Percentiles rank a stretch among this genome's conserved stretches.
Conservation (phyloP, 2,329 filamentous ascomycete species). For the Verticillium dahliae region DNA sequence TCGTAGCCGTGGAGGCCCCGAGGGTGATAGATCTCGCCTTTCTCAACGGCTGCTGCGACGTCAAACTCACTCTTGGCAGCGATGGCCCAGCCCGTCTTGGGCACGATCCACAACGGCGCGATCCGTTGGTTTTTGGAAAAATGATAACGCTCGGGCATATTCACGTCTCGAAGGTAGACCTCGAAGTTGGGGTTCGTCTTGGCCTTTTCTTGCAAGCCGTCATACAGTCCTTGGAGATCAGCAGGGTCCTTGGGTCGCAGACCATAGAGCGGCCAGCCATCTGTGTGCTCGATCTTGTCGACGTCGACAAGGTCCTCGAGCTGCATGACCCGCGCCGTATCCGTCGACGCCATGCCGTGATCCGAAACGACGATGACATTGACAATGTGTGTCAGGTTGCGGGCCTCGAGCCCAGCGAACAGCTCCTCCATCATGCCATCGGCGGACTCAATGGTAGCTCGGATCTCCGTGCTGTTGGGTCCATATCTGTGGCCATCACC, state of each 20-base stretch:
- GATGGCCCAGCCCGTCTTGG: conserved; percentile 88
- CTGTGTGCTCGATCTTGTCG: conserved; percentile 69
- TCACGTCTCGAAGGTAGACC: conserved; percentile 75
- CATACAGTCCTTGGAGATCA: conserved; percentile 63
- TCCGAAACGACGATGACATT: conserved; percentile 96
- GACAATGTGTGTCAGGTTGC: conserved; percentile 83
- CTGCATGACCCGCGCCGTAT: conserved; percentile 72
- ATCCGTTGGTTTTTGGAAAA: conserved; percentile 85
- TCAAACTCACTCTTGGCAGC: conserved; percentile 76
- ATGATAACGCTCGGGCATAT: conserved; percentile 92
- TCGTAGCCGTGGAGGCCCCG: conserved; percentile 91
- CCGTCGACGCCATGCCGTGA: conserved; percentile 96
- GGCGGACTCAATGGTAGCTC: conserved; percentile 67
- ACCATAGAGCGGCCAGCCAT: conserved; percentile 92
- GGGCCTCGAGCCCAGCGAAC: conserved; percentile 66
- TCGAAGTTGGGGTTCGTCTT: conserved; percentile 65
- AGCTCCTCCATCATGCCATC: conserved; percentile 77
- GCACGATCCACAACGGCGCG: conserved; percentile 90
- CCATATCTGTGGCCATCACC: conserved; percentile 80
- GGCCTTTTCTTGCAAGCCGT: conserved; percentile 49
- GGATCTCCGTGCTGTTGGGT: conserved; percentile 90
- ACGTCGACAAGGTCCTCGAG: conserved; percentile 84
- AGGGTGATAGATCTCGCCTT: conserved; percentile 66
- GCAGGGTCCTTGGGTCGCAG: conserved; percentile 68
- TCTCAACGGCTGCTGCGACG: conserved; percentile 57